Conservation (phyloP, 345 rosid species). For the Dipteronia dyeriana region DNA sequence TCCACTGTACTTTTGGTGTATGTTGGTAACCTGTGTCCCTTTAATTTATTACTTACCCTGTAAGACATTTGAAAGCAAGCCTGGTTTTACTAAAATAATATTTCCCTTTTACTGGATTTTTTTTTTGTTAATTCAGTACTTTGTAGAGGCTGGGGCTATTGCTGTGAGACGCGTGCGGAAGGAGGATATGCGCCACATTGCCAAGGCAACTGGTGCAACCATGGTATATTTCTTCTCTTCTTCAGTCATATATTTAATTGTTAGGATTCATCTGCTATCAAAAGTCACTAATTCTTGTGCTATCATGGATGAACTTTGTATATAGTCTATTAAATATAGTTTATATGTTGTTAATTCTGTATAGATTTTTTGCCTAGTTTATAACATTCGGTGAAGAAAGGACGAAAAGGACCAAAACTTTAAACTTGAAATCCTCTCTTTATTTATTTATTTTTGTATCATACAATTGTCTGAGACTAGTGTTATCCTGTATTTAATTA, state of each 20-base stretch:
- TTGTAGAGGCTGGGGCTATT: slow-evolving; percentile 96
- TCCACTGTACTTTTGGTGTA: background rate
- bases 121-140: slow-evolving; percentile 61
- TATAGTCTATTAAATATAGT: background rate
- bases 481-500: slow-evolving; percentile 13
- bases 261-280: background rate
- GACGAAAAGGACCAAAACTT: background rate
- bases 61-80: background rate
- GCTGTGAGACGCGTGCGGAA: slow-evolving; percentile 96
- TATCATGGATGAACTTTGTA: background rate
- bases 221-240: slow-evolving; percentile 43
- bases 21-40: background rate
- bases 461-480: background rate
- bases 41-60: background rate
- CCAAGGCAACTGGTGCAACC: slow-evolving; percentile 98
- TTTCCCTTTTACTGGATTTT: background rate
- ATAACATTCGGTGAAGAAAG: background rate
- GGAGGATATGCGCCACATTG: slow-evolving; percentile 98
- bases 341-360: background rate
- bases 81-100: background rate
- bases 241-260: slow-evolving; percentile 2
- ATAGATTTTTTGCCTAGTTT: background rate
- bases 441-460: background rate
- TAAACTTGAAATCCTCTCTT: background rate
- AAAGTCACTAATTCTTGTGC: background rate